Evolutionary conservation across 768 basidiomycete genomes (phyloP).

Genomic region (Suillus brevipes): DNA sequence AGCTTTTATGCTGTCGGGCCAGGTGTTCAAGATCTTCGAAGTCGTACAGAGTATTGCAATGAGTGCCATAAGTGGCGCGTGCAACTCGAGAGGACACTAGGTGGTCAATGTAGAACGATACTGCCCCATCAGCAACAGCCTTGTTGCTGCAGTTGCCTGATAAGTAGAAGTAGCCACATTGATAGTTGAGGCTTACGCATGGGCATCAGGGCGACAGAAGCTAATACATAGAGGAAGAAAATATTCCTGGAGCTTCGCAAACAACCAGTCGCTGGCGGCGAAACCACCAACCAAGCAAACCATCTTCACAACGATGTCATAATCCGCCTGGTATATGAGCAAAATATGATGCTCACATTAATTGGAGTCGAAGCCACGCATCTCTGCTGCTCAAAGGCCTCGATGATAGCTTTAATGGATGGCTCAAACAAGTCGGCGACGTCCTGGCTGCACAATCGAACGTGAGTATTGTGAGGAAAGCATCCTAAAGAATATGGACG

Average conservation of each 20-base stretch:
- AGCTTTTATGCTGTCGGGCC: conserved; percentile 26
- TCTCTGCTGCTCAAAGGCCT: conserved; percentile 34
- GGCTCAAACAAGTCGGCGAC: conserved; percentile 44
- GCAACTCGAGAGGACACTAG: conserved; percentile 46
- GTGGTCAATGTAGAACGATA: conserved; percentile 42
- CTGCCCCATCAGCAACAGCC: conserved; percentile 53
- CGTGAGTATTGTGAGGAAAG: not conserved
- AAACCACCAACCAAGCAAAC: conserved; percentile 56
- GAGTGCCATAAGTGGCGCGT: conserved; percentile 39
- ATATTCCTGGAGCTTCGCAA: conserved; percentile 37
- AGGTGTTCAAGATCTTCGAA: conserved; percentile 36
- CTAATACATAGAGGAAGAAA: conserved; percentile 37
- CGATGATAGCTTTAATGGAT: conserved; percentile 37
- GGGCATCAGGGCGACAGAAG: conserved; percentile 48
- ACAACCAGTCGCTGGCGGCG: conserved; percentile 49
- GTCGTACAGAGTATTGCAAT: conserved; percentile 31
- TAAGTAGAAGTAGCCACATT: not conserved
- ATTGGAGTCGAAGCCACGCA: conserved; percentile 24
- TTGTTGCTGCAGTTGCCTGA: conserved; percentile 31
- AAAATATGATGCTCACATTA: conserved; percentile 22
- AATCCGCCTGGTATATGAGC: not conserved
- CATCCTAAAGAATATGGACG: not conserved
- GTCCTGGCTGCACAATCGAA: conserved; percentile 26
- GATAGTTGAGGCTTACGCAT: conserved; percentile 40
- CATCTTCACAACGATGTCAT: conserved; percentile 17